These are phyloP conservation scores for Tylopilus plumbeoviolaceoides DNA, from an alignment of 768 basidiomycete species.

Conservation along the genomic window DNA sequence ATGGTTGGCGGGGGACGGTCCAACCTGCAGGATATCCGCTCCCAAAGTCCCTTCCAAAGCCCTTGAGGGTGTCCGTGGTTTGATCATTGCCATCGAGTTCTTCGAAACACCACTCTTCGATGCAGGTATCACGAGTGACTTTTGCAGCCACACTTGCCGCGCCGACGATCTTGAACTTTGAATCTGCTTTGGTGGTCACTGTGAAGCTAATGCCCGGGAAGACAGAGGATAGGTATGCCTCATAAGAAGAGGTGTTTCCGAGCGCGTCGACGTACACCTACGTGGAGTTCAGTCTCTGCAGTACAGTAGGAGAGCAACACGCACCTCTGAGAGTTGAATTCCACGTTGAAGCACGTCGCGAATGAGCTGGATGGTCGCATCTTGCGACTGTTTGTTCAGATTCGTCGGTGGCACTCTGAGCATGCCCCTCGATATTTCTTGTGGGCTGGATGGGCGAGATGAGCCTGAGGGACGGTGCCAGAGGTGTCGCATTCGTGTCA, in stretches of 20 bases:
- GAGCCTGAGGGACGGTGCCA: too few relatives aligned
- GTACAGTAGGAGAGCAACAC: constrained; percentile 1
- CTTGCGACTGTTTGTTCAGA: constrained; percentile 82
- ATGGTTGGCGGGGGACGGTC: not conserved
- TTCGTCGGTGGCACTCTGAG: constrained; percentile 78
- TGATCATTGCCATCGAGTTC: constrained; percentile 39
- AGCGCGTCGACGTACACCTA: constrained; percentile 97
- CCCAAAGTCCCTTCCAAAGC: constrained; percentile 47
- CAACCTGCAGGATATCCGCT: constrained; percentile 91
- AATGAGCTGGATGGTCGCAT: constrained; percentile 88
- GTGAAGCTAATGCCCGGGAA: constrained; percentile 88
- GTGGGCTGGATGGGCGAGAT: constrained; percentile 56
- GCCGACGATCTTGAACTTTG: constrained; percentile 94
- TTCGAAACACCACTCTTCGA: constrained; percentile 82
- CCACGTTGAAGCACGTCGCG: constrained; percentile 79
- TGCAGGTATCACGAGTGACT: constrained; percentile 88
- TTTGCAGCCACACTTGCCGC: constrained; percentile 99
- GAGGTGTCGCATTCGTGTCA: not conserved
- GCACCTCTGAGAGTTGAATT: constrained; percentile 73
- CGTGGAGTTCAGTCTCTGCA: not conserved
- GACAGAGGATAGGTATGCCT: constrained; percentile 70
- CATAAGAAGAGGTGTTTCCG: constrained; percentile 81
- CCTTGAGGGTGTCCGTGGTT: constrained; percentile 1
- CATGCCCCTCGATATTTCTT: constrained; percentile 91
- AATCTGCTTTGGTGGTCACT: constrained; percentile 89